Conservation (phyloP, 306 rosid genomes). For the Carpinus viminea region DNA sequence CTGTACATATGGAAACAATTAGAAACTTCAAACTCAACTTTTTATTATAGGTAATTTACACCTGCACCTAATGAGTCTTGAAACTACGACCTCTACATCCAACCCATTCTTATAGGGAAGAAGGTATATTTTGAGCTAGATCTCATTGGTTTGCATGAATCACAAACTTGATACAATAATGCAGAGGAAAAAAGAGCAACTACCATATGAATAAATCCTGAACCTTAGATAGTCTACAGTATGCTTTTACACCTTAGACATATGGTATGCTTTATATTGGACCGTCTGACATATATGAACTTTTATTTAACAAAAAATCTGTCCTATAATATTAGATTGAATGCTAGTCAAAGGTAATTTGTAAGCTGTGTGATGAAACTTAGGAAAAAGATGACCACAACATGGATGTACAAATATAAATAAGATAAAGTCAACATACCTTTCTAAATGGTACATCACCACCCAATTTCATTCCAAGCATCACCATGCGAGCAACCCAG, state of each 20-base stretch:
- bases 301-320: not conserved
- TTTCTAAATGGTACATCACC: constrained; percentile 76
- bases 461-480: constrained; percentile 85
- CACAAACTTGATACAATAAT: not conserved
- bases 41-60: not conserved
- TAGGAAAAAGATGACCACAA: not conserved
- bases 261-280: not conserved
- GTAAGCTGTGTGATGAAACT: not conserved
- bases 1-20: not conserved
- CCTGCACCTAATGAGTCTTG: not conserved
- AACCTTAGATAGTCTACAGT: not conserved
- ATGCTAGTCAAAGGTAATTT: not conserved
- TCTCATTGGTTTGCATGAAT: not conserved
- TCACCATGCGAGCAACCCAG: constrained; percentile 99
- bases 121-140: not conserved
- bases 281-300: not conserved
- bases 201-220: not conserved
- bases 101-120: not conserved
- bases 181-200: not conserved
- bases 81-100: not conserved
- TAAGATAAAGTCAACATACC: constrained; percentile 41
- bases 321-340: not conserved
- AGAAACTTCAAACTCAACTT: no score
- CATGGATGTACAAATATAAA: not conserved
- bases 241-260: no score